These are phyloP conservation scores for Dalbergia oliveri DNA, from an alignment of 306 rosid genomes.

Conservation along the genomic window DNA sequence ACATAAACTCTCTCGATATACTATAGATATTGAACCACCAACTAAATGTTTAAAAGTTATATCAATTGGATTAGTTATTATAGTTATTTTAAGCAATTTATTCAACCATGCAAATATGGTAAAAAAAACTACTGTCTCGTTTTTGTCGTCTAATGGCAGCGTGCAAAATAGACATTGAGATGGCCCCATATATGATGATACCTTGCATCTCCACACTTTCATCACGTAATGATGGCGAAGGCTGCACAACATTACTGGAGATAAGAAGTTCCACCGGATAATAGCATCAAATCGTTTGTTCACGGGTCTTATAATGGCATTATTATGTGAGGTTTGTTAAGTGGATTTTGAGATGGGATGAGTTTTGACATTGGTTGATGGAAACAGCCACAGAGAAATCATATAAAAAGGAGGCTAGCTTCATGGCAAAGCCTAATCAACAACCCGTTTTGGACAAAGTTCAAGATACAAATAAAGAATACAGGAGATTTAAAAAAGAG, in stretches of 20 bases:
- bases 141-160: conserved; percentile 37
- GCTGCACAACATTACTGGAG: conserved; percentile 34
- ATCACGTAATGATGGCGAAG: conserved; percentile 40
- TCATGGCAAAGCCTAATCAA: conserved; percentile 70
- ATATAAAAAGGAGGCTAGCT: conserved; percentile 46
- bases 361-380: conserved; percentile 33
- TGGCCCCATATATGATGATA: conserved; percentile 26
- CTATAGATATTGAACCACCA: too few relatives aligned
- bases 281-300: conserved; percentile 52
- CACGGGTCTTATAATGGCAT: conserved; percentile 58
- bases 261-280: conserved; percentile 48
- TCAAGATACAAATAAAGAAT: not conserved
- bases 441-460: conserved; percentile 59
- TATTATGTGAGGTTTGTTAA: conserved; percentile 51
- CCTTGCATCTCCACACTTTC: conserved; percentile 34
- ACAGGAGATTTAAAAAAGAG: not conserved
- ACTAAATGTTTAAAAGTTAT: too few relatives aligned
- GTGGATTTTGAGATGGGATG: conserved; percentile 40
- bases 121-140: not conserved
- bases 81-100: conserved; percentile 24
- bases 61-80: too few relatives aligned
- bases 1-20: too few relatives aligned
- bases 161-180: conserved; percentile 43
- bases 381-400: conserved; percentile 22
- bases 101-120: conserved; percentile 19